Conservation (phyloP, 768 basidiomycete species). For the Termitomyces sp. region DNA sequence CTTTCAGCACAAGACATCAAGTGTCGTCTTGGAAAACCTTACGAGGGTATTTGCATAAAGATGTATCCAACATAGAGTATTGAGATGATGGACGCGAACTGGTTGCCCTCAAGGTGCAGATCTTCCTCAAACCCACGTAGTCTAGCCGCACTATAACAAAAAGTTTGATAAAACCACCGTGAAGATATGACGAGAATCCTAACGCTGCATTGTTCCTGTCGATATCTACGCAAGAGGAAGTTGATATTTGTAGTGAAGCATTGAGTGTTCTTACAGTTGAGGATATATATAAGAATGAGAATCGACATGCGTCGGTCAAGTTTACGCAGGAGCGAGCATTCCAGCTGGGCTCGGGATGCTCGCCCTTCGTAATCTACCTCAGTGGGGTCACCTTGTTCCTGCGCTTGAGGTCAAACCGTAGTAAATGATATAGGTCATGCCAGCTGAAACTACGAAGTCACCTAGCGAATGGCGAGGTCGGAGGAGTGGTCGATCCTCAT, state of each 20-base stretch:
- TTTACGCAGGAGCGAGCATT: conserved; percentile 48
- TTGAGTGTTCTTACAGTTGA: conserved; percentile 36
- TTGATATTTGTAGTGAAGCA: background rate
- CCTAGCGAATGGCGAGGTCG: background rate
- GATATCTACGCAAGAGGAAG: conserved; percentile 33
- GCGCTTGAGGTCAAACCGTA: background rate
- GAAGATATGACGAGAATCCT: background rate
- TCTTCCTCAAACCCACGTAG: conserved; percentile 68
- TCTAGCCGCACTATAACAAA: conserved; percentile 52
- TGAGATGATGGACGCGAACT: conserved; percentile 65
- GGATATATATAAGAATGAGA: conserved; percentile 44
- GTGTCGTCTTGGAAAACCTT: conserved; percentile 18
- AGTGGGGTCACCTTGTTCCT: background rate
- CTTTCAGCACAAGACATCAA: background rate
- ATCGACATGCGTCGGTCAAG: conserved; percentile 53
- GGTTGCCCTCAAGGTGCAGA: conserved; percentile 50
- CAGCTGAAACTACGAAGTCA: background rate
- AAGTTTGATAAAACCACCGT: background rate
- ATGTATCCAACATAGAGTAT: conserved; percentile 72
- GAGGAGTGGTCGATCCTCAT: conserved; percentile 12
- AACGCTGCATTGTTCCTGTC: conserved; percentile 67
- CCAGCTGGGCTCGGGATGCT: conserved; percentile 40
- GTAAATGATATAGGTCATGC: background rate
- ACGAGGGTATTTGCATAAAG: conserved; percentile 78
- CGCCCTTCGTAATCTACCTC: conserved; percentile 11